phyloP scores from a whole-genome alignment of 2,329 filamentous ascomycete genomes.

The Aspergillus transmontanensis region DNA sequence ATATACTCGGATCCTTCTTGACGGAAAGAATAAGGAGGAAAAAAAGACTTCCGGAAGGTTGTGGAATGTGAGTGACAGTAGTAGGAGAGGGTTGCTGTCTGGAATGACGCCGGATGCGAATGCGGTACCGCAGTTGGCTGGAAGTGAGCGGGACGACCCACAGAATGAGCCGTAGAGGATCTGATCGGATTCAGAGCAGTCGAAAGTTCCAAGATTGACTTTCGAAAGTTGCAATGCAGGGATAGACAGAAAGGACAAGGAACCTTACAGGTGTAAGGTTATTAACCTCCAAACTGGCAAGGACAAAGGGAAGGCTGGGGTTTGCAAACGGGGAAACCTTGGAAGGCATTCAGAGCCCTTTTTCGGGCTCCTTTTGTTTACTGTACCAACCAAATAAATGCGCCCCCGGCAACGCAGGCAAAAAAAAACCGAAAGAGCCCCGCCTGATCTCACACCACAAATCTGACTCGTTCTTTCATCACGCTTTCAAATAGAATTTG shows the following conservation, averaged over 20 bases:
- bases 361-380: slow-evolving; percentile 19
- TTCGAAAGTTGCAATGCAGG: slow-evolving; percentile 1
- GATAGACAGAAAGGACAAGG: neutral
- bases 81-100: slow-evolving; percentile 31
- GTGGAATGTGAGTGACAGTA: slow-evolving; percentile 26
- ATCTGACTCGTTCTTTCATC: slow-evolving; percentile 6
- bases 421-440: neutral
- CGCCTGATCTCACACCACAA: slow-evolving; percentile 8
- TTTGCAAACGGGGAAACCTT: slow-evolving; percentile 3
- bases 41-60: slow-evolving; percentile 19
- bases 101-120: slow-evolving; percentile 38
- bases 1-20: neutral
- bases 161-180: slow-evolving; percentile 21
- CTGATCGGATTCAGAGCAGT: slow-evolving; percentile 23
- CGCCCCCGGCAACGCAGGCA: slow-evolving; percentile 20
- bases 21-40: slow-evolving; percentile 8
- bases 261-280: neutral
- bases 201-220: slow-evolving; percentile 6
- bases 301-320: neutral
- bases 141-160: slow-evolving; percentile 23
- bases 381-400: slow-evolving; percentile 8
- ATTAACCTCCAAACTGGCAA: slow-evolving; percentile 1
- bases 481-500: slow-evolving; percentile 1
- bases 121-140: slow-evolving; percentile 22
- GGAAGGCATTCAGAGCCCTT: neutral